Conservation (phyloP, 1,284 basidiomycete genomes). For the Moesziomyces antarcticus region DNA sequence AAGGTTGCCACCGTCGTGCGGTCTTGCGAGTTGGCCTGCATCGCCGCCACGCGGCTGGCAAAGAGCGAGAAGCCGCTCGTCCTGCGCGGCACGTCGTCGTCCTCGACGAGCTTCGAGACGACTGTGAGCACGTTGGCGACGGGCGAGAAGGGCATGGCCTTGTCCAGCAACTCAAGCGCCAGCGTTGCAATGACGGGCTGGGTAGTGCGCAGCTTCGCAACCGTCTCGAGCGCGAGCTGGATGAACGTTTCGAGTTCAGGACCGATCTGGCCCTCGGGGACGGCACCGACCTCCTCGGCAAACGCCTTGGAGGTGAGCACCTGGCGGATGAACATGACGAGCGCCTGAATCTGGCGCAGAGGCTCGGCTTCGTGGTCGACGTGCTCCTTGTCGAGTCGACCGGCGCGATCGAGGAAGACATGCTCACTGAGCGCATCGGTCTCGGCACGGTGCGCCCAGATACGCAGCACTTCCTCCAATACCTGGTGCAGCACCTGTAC, state of each 20-base stretch:
- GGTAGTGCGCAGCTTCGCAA: constrained; percentile 11
- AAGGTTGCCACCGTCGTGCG: constrained; percentile 31
- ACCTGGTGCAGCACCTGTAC: constrained; percentile 70
- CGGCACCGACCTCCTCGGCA: constrained; percentile 25
- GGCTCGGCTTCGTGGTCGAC: constrained; percentile 57
- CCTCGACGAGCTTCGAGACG: constrained; percentile 41
- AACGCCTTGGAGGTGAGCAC: constrained; percentile 44
- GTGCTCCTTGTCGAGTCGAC: constrained; percentile 54
- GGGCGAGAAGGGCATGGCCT: constrained; percentile 52
- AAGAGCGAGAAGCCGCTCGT: constrained; percentile 52
- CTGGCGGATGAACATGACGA: constrained; percentile 52
- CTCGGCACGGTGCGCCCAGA: constrained; percentile 47
- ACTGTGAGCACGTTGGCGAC: constrained; percentile 45
- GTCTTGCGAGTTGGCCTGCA: constrained; percentile 26
- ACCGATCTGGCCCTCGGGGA: constrained; percentile 22
- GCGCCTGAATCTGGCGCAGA: constrained; percentile 51
- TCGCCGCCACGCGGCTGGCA: constrained; percentile 43
- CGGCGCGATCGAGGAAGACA: constrained; percentile 58
- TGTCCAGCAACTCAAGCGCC: constrained; percentile 42
- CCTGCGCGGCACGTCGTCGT: constrained; percentile 20
- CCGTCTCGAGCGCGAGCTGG: constrained; percentile 30
- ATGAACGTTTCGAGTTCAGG: constrained; percentile 38
- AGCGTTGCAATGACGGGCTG: constrained; percentile 28
- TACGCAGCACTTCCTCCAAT: constrained; percentile 52
- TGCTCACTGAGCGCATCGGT: constrained; percentile 37